Evolutionary conservation across 2,329 filamentous ascomycete genomes (phyloP).

Genomic region (Alternaria ethzedia): DNA sequence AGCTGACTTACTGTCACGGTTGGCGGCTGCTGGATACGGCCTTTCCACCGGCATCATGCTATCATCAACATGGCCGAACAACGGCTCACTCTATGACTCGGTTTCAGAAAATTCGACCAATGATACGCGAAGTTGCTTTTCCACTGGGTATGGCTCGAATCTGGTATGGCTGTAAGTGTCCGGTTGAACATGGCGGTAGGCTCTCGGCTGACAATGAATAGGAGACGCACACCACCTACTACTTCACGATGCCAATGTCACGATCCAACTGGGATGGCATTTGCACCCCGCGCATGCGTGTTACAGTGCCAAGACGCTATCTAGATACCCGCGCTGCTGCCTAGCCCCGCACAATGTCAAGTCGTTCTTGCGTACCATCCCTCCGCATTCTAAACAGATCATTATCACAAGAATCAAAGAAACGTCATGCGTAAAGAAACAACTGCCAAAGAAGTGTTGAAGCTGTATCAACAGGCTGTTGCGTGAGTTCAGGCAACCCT

Average conservation of each 20-base stretch:
- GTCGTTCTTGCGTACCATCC: background rate
- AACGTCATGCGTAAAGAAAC: background rate
- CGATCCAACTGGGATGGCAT: background rate
- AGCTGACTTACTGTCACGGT: background rate
- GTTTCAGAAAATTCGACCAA: background rate
- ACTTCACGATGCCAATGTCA: background rate
- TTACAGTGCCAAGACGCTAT: background rate
- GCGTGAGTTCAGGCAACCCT: background rate
- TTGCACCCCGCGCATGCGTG: background rate
- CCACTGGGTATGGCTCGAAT: background rate
- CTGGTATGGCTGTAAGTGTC: background rate
- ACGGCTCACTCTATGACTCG: background rate
- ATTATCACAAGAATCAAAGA: no score
- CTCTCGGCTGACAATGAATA: background rate
- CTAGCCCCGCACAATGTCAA: background rate
- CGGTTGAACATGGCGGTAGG: background rate
- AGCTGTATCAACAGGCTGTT: background rate
- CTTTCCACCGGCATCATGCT: background rate
- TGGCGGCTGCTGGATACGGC: background rate
- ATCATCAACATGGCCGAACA: background rate
- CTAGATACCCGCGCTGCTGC: background rate
- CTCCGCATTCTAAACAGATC: background rate
- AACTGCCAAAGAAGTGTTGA: background rate
- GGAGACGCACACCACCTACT: background rate
- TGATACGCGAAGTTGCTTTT: background rate